phyloP scores from a whole-genome alignment of 106 monocot genomes.

The Phalaenopsis equestris region DNA sequence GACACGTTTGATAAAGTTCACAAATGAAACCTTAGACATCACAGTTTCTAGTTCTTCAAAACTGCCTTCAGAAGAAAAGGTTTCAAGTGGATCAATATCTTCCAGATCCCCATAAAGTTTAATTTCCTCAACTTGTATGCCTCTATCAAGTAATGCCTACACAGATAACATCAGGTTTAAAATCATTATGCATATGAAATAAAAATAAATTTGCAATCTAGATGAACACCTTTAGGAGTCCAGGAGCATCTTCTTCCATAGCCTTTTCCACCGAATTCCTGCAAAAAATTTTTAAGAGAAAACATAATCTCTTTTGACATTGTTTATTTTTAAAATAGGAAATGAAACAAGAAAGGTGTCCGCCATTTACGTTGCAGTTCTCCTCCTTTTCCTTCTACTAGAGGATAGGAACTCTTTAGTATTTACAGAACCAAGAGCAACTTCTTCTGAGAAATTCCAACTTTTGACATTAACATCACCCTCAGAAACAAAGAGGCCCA shows the following conservation, averaged over 20 bases:
- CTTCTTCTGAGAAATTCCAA: not conserved
- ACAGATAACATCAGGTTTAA: conserved; percentile 3
- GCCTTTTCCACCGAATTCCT: conserved; percentile 59
- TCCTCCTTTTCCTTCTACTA: not conserved
- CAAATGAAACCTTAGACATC: conserved; percentile 49
- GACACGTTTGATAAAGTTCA: not conserved
- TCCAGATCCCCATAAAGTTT: conserved; percentile 72
- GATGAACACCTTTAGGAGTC: conserved; percentile 63
- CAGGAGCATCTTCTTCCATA: conserved; percentile 97
- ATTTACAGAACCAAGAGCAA: not conserved
- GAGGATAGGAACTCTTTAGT: not conserved
- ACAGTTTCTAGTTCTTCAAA: conserved; percentile 79
- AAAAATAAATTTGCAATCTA: not conserved
- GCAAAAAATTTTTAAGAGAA: not conserved
- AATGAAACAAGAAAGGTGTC: not conserved
- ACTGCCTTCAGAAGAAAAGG: conserved; percentile 30
- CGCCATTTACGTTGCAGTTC: not conserved
- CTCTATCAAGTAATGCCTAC: conserved; percentile 76
- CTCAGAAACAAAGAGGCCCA: conserved; percentile 8
- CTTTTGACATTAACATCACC: not conserved
- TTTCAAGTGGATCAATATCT: conserved; percentile 33
- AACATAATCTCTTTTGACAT: not conserved
- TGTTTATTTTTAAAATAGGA: not conserved
- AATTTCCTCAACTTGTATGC: conserved; percentile 73
- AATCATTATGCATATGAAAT: conserved; percentile 3